Conservation (phyloP, 2,329 filamentous ascomycete genomes). For the Monosporascus sp. region DNA sequence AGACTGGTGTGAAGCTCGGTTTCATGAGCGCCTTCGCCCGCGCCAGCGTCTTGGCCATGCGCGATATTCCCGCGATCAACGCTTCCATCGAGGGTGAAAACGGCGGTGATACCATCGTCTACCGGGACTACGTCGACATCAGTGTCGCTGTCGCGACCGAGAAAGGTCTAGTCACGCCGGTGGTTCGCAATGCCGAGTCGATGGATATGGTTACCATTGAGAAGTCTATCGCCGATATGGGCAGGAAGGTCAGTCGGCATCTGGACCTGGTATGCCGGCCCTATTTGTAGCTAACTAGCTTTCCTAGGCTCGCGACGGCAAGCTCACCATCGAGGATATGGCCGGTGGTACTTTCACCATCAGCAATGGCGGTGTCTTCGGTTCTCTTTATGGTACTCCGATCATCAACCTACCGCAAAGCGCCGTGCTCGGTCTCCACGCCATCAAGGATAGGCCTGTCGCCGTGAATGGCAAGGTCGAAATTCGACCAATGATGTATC, state of each 20-base stretch:
- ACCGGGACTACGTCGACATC: conserved; percentile 96
- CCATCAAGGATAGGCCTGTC: conserved; percentile 91
- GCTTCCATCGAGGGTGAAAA: conserved; percentile 95
- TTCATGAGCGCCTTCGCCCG: conserved; percentile 98
- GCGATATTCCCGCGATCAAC: conserved; percentile 89
- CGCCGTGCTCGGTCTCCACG: conserved; percentile 86
- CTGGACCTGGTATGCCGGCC: neutral
- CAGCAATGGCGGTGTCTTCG: conserved; percentile 95
- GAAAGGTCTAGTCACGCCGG: conserved; percentile 93
- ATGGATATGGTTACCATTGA: conserved; percentile 89
- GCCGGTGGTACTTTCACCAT: conserved; percentile 97
- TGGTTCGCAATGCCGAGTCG: conserved; percentile 87
- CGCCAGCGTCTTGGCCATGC: conserved; percentile 86
- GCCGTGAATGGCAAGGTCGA: conserved; percentile 91
- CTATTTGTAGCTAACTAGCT: conserved; percentile 6
- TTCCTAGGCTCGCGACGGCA: conserved; percentile 78
- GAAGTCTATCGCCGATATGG: conserved; percentile 83
- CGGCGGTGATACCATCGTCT: conserved; percentile 95
- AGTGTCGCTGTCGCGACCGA: conserved; percentile 96
- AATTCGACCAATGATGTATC: conserved; percentile 99
- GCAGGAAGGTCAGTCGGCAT: conserved; percentile 69
- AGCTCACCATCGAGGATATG: conserved; percentile 99
- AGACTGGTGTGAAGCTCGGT: conserved; percentile 94
- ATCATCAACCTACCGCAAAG: conserved; percentile 98
- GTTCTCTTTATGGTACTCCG: conserved; percentile 93